phyloP scores from a whole-genome alignment of 169 alveolate genomes.

The Plasmodium cynomolgi region DNA sequence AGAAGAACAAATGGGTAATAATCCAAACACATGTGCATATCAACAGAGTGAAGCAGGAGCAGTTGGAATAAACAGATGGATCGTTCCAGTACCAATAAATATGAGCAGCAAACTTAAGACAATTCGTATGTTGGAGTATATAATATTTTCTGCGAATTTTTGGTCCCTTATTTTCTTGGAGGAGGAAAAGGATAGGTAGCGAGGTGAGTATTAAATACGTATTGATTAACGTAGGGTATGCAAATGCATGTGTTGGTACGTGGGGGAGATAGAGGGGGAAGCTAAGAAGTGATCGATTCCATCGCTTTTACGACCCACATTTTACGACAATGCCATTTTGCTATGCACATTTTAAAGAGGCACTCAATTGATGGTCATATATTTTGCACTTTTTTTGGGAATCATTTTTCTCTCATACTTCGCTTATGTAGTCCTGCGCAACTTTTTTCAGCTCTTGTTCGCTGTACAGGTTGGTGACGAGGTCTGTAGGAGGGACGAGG shows the following conservation, averaged over 20 bases:
- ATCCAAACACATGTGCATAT: neutral
- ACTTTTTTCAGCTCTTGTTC: conserved; percentile 58
- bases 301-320: neutral
- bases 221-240: neutral
- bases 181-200: neutral
- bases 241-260: neutral
- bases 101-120: conserved; percentile 31
- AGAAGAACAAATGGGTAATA: neutral
- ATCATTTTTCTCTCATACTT: conserved; percentile 11
- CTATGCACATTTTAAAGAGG: neutral
- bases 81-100: conserved; percentile 23
- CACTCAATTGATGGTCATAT: neutral
- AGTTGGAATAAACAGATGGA: neutral
- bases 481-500: conserved; percentile 18
- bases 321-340: neutral
- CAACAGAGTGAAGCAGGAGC: neutral
- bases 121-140: conserved; percentile 44
- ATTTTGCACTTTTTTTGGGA: neutral
- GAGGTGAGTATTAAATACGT: neutral
- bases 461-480: conserved; percentile 58
- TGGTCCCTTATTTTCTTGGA: conserved; percentile 38
- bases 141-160: conserved; percentile 20
- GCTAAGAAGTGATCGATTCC: neutral
- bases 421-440: conserved; percentile 57
- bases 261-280: too few species aligned